Percentiles rank a stretch among this genome's conserved stretches.
Conservation (phyloP, 305 asterid species). For the Rubia peregrina region DNA sequence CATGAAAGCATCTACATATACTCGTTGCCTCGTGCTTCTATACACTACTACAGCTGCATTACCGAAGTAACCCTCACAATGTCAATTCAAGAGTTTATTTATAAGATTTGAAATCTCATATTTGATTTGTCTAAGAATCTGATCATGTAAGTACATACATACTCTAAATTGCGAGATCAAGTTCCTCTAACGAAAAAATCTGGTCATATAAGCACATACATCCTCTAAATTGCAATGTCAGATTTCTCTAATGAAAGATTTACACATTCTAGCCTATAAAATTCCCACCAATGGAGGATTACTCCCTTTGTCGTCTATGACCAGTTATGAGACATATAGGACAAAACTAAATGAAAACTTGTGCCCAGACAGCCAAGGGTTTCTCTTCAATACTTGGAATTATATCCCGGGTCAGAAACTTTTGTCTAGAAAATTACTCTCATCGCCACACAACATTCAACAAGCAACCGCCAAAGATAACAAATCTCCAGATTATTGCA, state of each 20-base stretch:
- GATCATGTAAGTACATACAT: too few relatives aligned
- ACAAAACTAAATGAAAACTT: too few relatives aligned
- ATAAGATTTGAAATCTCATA: neutral
- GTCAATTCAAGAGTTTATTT: too few relatives aligned
- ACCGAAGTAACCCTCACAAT: neutral
- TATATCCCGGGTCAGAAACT: neutral
- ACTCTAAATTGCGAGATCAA: too few relatives aligned
- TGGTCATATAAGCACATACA: too few relatives aligned
- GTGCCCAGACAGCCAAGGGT: constrained; percentile 3
- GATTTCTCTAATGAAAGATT: neutral
- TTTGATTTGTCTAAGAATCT: too few relatives aligned
- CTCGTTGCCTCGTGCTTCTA: neutral
- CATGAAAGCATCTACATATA: neutral
- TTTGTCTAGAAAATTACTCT: neutral
- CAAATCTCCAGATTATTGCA: too few relatives aligned
- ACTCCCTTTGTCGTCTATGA: neutral
- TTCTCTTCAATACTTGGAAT: neutral
- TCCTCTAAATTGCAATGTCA: too few relatives aligned
- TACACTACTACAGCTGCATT: neutral
- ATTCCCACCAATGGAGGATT: neutral
- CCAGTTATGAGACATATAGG: too few relatives aligned
- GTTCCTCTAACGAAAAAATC: too few relatives aligned
- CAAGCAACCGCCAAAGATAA: neutral
- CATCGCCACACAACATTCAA: neutral
- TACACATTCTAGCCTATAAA: neutral